Conservation (phyloP, 1,139 yeast species). For the Taiozyma sp. region DNA sequence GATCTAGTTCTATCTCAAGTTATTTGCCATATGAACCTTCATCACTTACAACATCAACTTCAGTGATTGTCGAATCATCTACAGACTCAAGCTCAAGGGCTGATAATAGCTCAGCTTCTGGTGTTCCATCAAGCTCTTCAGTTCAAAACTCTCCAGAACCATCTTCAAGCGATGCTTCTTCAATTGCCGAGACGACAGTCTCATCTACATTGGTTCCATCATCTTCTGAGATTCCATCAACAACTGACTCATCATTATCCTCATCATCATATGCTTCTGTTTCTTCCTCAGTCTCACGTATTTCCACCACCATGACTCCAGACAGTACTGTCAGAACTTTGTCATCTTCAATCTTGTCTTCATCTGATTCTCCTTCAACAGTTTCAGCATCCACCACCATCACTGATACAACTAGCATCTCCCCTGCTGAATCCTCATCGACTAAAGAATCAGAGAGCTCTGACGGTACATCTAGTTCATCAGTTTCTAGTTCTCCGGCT, state of each 20-base stretch:
- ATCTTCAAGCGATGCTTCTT: neutral
- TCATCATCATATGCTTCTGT: neutral
- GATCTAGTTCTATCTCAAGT: neutral
- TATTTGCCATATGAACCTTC: neutral
- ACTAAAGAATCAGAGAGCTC: neutral
- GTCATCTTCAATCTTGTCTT: neutral
- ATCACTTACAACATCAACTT: neutral
- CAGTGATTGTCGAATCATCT: neutral
- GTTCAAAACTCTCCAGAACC: neutral
- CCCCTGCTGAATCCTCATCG: neutral
- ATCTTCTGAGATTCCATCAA: neutral
- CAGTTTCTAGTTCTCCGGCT: neutral
- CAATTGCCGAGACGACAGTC: neutral
- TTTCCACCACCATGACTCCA: neutral
- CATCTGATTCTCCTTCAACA: neutral
- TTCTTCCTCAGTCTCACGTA: neutral
- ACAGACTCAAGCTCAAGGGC: neutral
- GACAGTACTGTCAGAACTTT: neutral
- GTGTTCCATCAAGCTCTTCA: neutral
- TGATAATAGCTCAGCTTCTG: neutral
- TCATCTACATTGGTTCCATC: neutral
- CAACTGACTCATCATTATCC: neutral
- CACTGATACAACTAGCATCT: neutral
- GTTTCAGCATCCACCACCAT: neutral
- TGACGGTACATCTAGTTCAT: neutral